Base-by-base conservation (phyloP, 257 asterid genomes). In the Prunella vulgaris region DNA sequence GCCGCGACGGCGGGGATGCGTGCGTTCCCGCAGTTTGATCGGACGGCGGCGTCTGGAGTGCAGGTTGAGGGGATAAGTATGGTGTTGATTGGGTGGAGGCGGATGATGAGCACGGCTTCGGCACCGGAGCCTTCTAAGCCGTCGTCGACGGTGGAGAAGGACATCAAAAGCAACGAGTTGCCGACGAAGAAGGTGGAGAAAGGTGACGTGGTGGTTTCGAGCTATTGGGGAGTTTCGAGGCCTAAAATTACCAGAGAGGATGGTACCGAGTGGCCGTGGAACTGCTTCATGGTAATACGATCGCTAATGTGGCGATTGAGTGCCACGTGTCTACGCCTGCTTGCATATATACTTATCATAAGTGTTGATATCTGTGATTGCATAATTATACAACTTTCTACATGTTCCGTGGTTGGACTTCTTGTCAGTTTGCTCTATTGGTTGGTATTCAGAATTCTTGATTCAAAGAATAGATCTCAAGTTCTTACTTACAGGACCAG, bases 241-340 rank as follows among this genome's bases (percentile, higher is more conserved):
- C 86, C 84, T 14, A 85, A 71, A 69, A 56, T 90, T 25, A 68
- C 66, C 7, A 85, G 78, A 81, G 95, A 88, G 63, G 98, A 93
- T 62, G 98, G 97, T 35, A 77, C 96, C 4, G 90, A 84, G 53
- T 88, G 97, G 98, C 95, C 96, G 28, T 93, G 97, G 98, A 88
- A 93, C 82, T 87, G 96, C 68, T 92, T 92, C 82, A 92, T 86
- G 98, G 98, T 92, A 90, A 73, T 30, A 24, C 25, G 53, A 48
- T 61, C 20, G 10, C 53, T 12, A 66, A 42, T 54, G 21, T 63
- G 44, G 21, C 52, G 12, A n/a, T 70, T 65, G 46, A 28, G n/a
- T 52, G 56, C 37, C 14, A 30, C 54, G 63, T 57, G 5, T 37
- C 54, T 48, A 48, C 22, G 22, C 10, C 15, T 48, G 2, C 10